phyloP scores from a whole-genome alignment of 108 stramenopile species.

The Pseudonitzschia delicatissima region DNA sequence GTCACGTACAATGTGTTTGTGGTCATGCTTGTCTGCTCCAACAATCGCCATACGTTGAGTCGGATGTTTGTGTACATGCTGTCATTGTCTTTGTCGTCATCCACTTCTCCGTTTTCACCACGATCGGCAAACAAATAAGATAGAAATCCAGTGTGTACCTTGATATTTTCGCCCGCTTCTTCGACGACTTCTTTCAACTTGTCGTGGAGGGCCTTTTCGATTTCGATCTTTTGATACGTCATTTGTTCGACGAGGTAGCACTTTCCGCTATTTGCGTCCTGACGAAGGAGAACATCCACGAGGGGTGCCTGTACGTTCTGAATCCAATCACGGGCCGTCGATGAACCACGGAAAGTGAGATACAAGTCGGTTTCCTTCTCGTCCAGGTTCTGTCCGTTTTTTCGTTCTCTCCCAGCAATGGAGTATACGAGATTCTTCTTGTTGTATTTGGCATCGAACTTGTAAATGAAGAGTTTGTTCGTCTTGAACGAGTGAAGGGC shows the following conservation, averaged over 20 bases:
- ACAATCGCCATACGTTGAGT: neutral
- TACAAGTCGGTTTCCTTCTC: slow-evolving; percentile 1
- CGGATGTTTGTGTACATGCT: neutral
- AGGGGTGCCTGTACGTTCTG: slow-evolving; percentile 28
- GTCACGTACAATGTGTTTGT: slow-evolving; percentile 45
- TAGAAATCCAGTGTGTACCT: slow-evolving; percentile 63
- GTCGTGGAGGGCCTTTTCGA: slow-evolving; percentile 29
- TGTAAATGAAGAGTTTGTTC: neutral
- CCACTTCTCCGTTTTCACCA: neutral
- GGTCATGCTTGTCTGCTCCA: neutral
- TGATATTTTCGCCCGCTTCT: slow-evolving; percentile 28
- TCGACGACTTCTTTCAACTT: neutral
- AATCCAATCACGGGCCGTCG: slow-evolving; percentile 56
- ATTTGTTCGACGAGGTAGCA: slow-evolving; percentile 24
- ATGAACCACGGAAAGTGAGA: slow-evolving; percentile 61
- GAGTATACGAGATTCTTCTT: slow-evolving; percentile 65
- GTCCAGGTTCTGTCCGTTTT: slow-evolving; percentile 34
- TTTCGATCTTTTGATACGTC: slow-evolving; percentile 7
- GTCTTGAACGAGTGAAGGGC: neutral
- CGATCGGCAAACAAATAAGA: slow-evolving; percentile 43
- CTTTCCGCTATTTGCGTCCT: slow-evolving; percentile 17
- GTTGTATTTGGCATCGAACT: neutral
- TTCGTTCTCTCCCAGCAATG: slow-evolving; percentile 52
- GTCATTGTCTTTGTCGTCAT: neutral
- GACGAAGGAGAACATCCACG: neutral